These are phyloP conservation scores for Fusarium irregulare DNA, from an alignment of 2,329 filamentous ascomycete species.

Conservation along the genomic window DNA sequence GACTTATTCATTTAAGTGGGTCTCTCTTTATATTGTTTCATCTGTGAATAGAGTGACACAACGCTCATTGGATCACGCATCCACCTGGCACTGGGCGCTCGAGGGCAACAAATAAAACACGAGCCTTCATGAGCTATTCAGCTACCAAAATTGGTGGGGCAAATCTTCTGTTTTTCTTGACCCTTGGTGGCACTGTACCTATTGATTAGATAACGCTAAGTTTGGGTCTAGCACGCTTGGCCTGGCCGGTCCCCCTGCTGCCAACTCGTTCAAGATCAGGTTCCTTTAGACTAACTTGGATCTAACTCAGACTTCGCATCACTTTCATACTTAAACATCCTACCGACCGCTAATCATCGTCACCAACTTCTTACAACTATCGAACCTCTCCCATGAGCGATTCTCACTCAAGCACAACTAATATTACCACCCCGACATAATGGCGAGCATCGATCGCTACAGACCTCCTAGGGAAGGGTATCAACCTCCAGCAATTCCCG, in stretches of 20 bases:
- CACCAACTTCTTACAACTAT: conserved; percentile 19
- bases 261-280: conserved; percentile 42
- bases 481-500: conserved; percentile 62
- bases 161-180: neutral
- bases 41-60: conserved; percentile 10
- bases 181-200: neutral
- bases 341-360: conserved; percentile 20
- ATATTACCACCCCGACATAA: conserved; percentile 37
- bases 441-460: conserved; percentile 72
- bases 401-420: conserved; percentile 24
- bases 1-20: conserved; percentile 17
- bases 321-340: conserved; percentile 16
- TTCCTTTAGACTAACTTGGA: conserved; percentile 29
- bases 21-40: conserved; percentile 15
- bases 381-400: conserved; percentile 43
- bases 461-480: conserved; percentile 68
- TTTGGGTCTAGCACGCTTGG: conserved; percentile 11
- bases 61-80: conserved; percentile 37
- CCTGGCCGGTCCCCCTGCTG: conserved; percentile 26
- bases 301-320: conserved; percentile 26
- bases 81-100: conserved; percentile 5
- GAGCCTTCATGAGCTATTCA: neutral
- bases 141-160: neutral
- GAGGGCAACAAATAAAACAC: neutral
- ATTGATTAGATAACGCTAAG: conserved; percentile 45